phyloP scores from a whole-genome alignment of 192 early-diverging fungal genomes.

The Podila verticillata region DNA sequence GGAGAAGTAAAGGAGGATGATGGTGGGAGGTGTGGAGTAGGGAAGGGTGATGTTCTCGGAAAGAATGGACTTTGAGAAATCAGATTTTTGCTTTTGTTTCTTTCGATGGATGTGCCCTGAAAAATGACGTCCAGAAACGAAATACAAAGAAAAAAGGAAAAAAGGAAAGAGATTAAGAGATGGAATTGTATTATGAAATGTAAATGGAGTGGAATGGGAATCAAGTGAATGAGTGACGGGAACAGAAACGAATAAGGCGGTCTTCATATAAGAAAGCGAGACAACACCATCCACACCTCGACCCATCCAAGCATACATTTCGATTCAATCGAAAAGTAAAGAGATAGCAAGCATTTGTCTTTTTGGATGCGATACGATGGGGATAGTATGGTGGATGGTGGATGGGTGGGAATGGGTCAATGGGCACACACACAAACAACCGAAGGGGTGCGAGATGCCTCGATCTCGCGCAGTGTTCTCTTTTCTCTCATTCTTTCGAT shows the following conservation, averaged over 20 bases:
- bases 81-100: no score
- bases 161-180: neutral
- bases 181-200: neutral
- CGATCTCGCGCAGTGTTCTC: neutral
- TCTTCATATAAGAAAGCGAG: neutral
- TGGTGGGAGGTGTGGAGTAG: neutral
- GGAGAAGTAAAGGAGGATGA: neutral
- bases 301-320: no score
- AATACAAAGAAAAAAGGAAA: neutral
- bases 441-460: neutral
- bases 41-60: neutral
- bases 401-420: neutral
- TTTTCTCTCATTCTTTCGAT: neutral
- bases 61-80: neutral
- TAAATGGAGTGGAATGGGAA: neutral
- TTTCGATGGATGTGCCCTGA: neutral
- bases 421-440: neutral
- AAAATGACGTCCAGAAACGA: neutral
- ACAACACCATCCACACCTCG: neutral
- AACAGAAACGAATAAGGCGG: slow-evolving; percentile 2
- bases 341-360: no score
- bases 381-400: neutral
- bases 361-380: no score
- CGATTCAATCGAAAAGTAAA: no score
- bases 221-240: neutral